Evolutionary conservation across 2,329 filamentous ascomycete genomes (phyloP), one percentile per base, ranked within the genome.

Genomic region (Aschersonia sp.): DNA sequence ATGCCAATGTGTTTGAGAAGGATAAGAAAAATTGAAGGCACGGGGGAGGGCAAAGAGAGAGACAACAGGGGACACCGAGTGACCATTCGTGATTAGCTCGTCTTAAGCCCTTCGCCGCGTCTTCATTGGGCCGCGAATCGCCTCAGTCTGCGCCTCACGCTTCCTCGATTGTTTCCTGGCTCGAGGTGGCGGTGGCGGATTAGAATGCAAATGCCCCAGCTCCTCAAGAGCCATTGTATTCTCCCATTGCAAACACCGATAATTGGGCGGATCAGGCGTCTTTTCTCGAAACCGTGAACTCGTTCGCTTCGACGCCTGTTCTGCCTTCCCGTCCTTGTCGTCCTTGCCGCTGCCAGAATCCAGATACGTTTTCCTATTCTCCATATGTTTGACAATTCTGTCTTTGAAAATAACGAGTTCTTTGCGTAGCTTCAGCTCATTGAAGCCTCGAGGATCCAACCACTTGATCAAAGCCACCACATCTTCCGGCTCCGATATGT

Each of bases 371-470:
- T 79, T 79, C 52, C 94, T 82, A 58, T 82, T 83, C 56, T 82
- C 73, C 89, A 96, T 96, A 58, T 89, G 80, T 52, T 76, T 74
- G 30, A 75, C 69, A 52, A 96, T 94, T 57, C 80, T 78, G 41
- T 89, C 82, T 46, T 80, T 82, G 68, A 84, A 94, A 28, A 73
- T 67, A 46, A 83, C 70, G 4, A 98, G 74, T 62, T 97, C 91
- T 65, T 96, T 97, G 51, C 84, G 80, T 45, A 98, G 72, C 60
- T 88, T 89, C 52, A 84, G 69, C 66, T 98, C 92, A 53, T 94
- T 89, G 53, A 84, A 74, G 1, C 92, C 92, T 12, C 87, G 84
- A 9, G 82, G 77, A 59, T 98, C 91, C 4, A 98, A 75, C 89
- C 92, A 98, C 47, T 77, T 76, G 52, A 97, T 79, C 20, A 98